These are phyloP conservation scores for Cystobasidium pallidum DNA, from an alignment of 1,284 basidiomycete genomes.

Conservation along the genomic window DNA sequence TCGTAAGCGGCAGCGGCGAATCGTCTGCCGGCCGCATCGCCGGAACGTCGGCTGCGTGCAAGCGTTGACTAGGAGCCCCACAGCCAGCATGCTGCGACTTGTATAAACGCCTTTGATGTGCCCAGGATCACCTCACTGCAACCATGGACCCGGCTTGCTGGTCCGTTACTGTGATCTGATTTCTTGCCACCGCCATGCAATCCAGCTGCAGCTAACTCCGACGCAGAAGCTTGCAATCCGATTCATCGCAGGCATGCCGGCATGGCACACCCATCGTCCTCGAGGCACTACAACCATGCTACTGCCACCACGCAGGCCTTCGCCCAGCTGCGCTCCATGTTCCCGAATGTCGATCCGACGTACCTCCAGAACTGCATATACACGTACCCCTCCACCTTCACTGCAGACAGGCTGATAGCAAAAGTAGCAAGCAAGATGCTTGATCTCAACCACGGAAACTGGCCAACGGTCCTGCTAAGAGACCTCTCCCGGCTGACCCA, in stretches of 20 bases:
- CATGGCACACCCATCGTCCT: conserved; percentile 14
- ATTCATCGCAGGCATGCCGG: neutral
- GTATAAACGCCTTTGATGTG: too few species aligned
- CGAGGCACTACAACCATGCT: neutral
- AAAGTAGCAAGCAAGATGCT: conserved; percentile 34
- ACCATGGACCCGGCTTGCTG: neutral
- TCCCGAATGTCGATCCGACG: conserved; percentile 27
- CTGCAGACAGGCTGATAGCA: conserved; percentile 27
- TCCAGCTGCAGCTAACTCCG: neutral
- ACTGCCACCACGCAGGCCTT: neutral
- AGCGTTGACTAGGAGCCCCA: too few species aligned
- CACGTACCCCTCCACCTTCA: conserved; percentile 23
- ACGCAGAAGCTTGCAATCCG: neutral
- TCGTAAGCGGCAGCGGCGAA: neutral
- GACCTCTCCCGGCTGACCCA: conserved; percentile 2
- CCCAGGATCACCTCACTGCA: too few species aligned
- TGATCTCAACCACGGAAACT: conserved; percentile 34
- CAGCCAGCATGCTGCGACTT: too few species aligned
- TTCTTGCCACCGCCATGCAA: neutral
- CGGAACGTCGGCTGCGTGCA: neutral
- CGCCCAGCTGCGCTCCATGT: conserved; percentile 34
- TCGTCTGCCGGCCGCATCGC: neutral
- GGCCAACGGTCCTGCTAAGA: conserved; percentile 27
- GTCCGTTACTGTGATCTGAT: neutral
- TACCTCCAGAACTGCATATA: conserved; percentile 22